phyloP scores from a whole-genome alignment of 257 asterid genomes.

The Jaltomata sinuosa region DNA sequence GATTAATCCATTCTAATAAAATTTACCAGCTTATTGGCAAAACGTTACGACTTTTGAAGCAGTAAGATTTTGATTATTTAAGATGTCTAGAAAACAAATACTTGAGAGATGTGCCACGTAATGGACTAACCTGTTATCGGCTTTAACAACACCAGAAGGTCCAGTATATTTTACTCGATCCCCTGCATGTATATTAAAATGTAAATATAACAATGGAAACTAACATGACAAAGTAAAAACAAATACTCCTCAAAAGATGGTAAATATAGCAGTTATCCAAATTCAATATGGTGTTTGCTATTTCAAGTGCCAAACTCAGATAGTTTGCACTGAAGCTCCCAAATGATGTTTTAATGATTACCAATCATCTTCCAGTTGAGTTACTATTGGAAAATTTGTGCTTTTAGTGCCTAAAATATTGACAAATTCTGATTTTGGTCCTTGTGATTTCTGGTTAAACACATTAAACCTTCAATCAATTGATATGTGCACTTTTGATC shows the following conservation, averaged over 20 bases:
- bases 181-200: constrained; percentile 43
- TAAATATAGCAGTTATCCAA: neutral
- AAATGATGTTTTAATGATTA: neutral
- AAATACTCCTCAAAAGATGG: neutral
- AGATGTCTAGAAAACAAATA: neutral
- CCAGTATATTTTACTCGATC: constrained; percentile 92
- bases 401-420: neutral
- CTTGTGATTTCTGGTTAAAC: neutral
- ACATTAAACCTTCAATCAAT: neutral
- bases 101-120: constrained; percentile 4
- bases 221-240: neutral
- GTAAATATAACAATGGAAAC: neutral
- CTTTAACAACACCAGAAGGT: constrained; percentile 46
- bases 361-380: neutral
- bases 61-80: neutral
- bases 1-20: neutral
- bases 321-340: neutral
- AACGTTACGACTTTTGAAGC: neutral
- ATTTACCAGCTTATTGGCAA: neutral
- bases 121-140: constrained; percentile 56
- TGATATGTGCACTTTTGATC: neutral
- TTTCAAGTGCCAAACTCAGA: neutral
- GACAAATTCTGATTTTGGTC: neutral
- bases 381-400: neutral
- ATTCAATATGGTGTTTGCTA: neutral